Evolutionary conservation across 768 basidiomycete genomes (phyloP).

Genomic region (Pluteus cervinus): DNA sequence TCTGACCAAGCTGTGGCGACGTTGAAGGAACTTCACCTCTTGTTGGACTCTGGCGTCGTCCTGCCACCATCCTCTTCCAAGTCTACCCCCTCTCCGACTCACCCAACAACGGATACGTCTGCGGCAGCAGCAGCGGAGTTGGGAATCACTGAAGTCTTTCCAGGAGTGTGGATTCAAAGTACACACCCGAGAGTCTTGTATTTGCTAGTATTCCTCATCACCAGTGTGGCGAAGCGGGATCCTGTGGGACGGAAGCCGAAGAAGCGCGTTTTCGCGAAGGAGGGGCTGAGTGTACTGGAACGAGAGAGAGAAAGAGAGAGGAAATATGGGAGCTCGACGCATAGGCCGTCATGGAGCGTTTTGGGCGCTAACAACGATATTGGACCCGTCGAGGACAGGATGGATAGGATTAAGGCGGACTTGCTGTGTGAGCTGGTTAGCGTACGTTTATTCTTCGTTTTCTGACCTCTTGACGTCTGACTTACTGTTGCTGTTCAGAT

Average conservation of each 20-base stretch:
- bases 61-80: no score
- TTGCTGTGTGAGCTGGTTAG: slow-evolving; percentile 63
- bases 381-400: slow-evolving; percentile 40
- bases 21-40: slow-evolving; percentile 53
- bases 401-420: slow-evolving; percentile 66
- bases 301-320: slow-evolving; percentile 41
- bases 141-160: no score
- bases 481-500: slow-evolving; percentile 31
- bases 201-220: slow-evolving; percentile 61
- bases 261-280: slow-evolving; percentile 61
- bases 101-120: no score
- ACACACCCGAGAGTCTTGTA: slow-evolving; percentile 68
- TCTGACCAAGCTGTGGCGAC: slow-evolving; percentile 41
- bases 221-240: slow-evolving; percentile 63
- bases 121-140: no score
- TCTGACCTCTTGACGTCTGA: background rate
- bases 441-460: slow-evolving; percentile 28
- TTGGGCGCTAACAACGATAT: no score
- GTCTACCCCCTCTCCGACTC: no score
- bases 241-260: slow-evolving; percentile 70
- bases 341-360: no score
- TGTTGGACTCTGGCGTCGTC: no score
- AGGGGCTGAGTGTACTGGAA: slow-evolving; percentile 49
- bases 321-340: no score
- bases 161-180: slow-evolving; percentile 47